Percentiles rank a stretch among this genome's conserved stretches.
These are phyloP conservation scores for Aspergillus sp. DNA, from an alignment of 2,329 filamentous ascomycete genomes.

Conservation along the genomic window DNA sequence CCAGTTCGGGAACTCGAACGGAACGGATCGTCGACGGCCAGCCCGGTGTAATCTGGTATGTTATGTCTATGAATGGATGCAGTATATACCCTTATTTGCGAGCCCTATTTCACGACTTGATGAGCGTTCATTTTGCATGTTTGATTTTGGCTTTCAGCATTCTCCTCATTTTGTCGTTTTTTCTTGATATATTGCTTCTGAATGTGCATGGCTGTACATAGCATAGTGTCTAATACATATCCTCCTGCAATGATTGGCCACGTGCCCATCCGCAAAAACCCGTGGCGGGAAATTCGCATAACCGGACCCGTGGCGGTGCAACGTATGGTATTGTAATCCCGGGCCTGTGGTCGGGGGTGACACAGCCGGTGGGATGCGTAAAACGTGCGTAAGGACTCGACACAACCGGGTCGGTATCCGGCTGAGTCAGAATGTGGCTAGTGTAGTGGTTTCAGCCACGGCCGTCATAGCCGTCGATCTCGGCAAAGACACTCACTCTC, in stretches of 20 bases:
- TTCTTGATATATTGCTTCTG: not conserved
- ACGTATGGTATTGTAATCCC: not conserved
- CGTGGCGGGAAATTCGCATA: constrained; percentile 16
- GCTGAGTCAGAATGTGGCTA: constrained; percentile 12
- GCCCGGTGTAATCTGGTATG: not conserved
- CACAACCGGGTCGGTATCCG: not conserved
- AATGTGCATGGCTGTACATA: too few species aligned
- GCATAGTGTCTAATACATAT: too few species aligned
- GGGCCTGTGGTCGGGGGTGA: constrained; percentile 1
- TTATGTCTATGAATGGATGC: not conserved
- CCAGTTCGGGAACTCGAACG: not conserved
- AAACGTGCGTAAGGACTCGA: too few species aligned
- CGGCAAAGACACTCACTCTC: constrained; percentile 7
- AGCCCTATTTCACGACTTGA: too few species aligned
- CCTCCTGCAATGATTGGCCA: constrained; percentile 4
- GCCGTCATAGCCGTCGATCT: constrained; percentile 23
- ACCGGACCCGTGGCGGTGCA: constrained; percentile 17
- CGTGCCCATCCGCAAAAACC: constrained; percentile 12
- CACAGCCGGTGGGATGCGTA: not conserved
- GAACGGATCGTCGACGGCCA: not conserved
- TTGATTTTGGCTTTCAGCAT: too few species aligned
- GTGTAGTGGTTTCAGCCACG: constrained; percentile 11
- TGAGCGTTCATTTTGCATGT: too few species aligned
- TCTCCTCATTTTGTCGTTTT: too few species aligned
- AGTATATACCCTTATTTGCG: too few species aligned